A percentile compares a stretch with the other conserved stretches of the same genome.
phyloP scores from a whole-genome alignment of 352 stramenopile genomes.

The Peronospora destructor region DNA sequence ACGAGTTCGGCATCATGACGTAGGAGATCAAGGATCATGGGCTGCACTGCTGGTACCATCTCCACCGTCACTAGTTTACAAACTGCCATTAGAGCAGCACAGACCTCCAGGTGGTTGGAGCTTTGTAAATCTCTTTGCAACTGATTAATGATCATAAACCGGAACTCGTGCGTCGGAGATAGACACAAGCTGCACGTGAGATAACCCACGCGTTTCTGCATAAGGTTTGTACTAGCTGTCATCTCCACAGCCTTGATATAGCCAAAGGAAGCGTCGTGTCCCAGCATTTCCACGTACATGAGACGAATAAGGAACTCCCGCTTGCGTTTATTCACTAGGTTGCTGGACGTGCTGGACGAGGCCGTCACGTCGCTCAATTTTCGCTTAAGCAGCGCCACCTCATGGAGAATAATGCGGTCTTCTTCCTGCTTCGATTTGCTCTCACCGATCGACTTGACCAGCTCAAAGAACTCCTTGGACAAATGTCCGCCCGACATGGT shows the following conservation, averaged over 20 bases:
- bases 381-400: slow-evolving; percentile 94
- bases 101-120: slow-evolving; percentile 91
- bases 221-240: slow-evolving; percentile 94
- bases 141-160: slow-evolving; percentile 99
- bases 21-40: slow-evolving; percentile 93
- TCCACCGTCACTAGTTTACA: slow-evolving; percentile 96
- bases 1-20: slow-evolving; percentile 95
- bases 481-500: slow-evolving; percentile 84
- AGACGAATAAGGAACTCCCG: slow-evolving; percentile 99
- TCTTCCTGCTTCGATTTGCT: slow-evolving; percentile 99
- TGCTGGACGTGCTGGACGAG: slow-evolving; percentile 63
- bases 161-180: slow-evolving; percentile 97
- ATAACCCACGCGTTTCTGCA: slow-evolving; percentile 98
- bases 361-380: slow-evolving; percentile 88
- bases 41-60: slow-evolving; percentile 96
- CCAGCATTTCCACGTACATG: slow-evolving; percentile 99
- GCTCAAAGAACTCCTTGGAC: slow-evolving; percentile 99
- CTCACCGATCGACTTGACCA: slow-evolving; percentile 99
- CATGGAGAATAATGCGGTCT: slow-evolving; percentile 97
- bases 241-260: slow-evolving; percentile 99
- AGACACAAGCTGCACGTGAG: slow-evolving; percentile 92
- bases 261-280: slow-evolving; percentile 98
- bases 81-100: slow-evolving; percentile 92
- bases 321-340: slow-evolving; percentile 91
- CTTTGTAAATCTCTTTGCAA: slow-evolving; percentile 92